Evolutionary conservation across 495 filamentous ascomycete genomes (phyloP), one percentile per base, ranked within the genome.

Genomic region (Barbatosphaeria neglecta): DNA sequence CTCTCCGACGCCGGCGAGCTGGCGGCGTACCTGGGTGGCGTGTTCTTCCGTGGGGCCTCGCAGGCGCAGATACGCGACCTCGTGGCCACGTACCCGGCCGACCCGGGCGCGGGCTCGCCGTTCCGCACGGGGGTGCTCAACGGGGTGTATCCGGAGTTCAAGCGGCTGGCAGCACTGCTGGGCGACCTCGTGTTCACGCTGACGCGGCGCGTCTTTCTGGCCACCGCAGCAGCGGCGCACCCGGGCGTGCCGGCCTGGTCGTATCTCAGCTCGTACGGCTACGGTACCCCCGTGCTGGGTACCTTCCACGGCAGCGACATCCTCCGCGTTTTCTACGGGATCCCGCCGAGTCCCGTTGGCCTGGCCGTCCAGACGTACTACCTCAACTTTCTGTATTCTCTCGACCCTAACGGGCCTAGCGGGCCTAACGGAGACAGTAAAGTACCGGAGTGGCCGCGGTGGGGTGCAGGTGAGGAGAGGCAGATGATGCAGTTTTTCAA

Each of bases 271-370:
- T 75, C 77, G 6, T 87, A 86, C 61, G 62, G 81, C 64, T 76
- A 76, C 49, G 81, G 80, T 16, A 81, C 78, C 0, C 80, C 84
- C 0, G 67, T 87, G 39, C 54, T 87, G 0, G 85, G 84, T 10
- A 87, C 83, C 0, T 84, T 83, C 64, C 84, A 88, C 61, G 81
- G 67, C 18, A 73, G 67, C 13, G 84, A 88, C 49, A 50, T 87
- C 6, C 45, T 81, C 10, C 81, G 81, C 56, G 74, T 86, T 0
- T 84, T 84, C 47, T 78, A 76, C 50, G 78, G 76, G 1, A 60
- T 80, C 25, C 53, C 74, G 22, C 73, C 78, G 11, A 76, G 83
- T 62, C 76, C 80, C 43, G 80, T 78, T n/a, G 74, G 74, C 41
- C 56, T 50, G 25, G 63, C 74, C 22, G 74, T 82, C 47, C 74